Percentiles rank a stretch among this genome's conserved stretches.
These are phyloP conservation scores for Lentinula guzmanii DNA, from an alignment of 768 basidiomycete genomes.

Conservation along the genomic window DNA sequence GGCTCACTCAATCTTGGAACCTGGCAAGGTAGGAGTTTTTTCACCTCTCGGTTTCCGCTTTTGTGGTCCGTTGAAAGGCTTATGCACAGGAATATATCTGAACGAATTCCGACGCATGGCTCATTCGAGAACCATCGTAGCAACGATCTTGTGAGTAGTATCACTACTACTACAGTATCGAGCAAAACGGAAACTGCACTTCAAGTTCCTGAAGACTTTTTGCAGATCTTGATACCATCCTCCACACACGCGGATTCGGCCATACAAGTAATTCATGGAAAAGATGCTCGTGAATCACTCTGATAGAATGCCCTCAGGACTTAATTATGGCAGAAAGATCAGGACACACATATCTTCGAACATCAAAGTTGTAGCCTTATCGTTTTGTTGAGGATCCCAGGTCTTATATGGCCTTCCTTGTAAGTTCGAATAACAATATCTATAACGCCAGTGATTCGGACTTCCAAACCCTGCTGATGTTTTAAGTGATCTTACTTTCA, in stretches of 20 bases:
- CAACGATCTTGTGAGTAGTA: slow-evolving; percentile 62
- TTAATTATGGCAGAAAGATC: too few species aligned
- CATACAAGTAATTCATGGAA: background rate
- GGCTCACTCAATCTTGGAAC: slow-evolving; percentile 78
- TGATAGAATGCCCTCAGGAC: background rate
- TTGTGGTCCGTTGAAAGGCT: background rate
- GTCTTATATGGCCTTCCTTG: too few species aligned
- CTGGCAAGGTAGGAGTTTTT: slow-evolving; percentile 71
- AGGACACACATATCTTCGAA: too few species aligned
- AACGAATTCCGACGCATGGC: slow-evolving; percentile 73
- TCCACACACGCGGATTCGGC: background rate
- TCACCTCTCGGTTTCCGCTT: background rate
- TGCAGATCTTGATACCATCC: background rate
- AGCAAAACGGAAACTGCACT: background rate
- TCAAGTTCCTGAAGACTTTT: background rate
- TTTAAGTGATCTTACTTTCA: too few species aligned
- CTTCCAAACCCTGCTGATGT: too few species aligned
- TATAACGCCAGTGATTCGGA: too few species aligned
- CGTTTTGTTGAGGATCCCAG: too few species aligned
- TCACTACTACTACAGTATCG: background rate
- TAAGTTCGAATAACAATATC: too few species aligned
- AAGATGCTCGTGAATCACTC: background rate
- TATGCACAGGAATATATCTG: slow-evolving; percentile 69
- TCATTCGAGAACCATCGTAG: slow-evolving; percentile 68
- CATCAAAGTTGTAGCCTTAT: too few species aligned